These are phyloP conservation scores for Vaccinium darrowii DNA, from an alignment of 148 eudicot species.

Conservation along the genomic window DNA sequence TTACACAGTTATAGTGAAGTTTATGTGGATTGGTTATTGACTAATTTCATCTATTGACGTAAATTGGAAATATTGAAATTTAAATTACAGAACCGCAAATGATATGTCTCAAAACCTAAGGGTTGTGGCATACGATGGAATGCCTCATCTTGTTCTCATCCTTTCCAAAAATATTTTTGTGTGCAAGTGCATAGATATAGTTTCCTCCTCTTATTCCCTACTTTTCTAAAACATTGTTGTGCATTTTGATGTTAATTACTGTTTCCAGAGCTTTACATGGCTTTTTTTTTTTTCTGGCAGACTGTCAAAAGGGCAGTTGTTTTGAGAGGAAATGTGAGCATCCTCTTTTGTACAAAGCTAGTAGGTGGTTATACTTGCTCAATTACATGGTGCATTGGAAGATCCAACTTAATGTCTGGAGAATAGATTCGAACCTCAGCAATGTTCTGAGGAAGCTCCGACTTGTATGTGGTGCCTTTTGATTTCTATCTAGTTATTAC, in stretches of 20 bases:
- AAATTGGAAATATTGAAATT: background rate
- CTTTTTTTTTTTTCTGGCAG: constrained; percentile 4
- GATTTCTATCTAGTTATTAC: background rate
- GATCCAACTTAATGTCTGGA: constrained; percentile 1
- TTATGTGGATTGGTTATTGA: background rate
- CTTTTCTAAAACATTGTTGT: background rate
- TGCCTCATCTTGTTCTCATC: background rate
- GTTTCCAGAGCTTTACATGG: background rate
- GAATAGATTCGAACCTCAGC: background rate
- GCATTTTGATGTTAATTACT: background rate
- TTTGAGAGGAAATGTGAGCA: background rate
- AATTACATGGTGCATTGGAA: background rate
- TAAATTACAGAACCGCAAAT: background rate
- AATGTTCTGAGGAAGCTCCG: constrained; percentile 11
- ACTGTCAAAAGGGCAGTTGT: constrained; percentile 8
- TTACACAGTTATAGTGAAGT: background rate
- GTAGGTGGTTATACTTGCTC: background rate
- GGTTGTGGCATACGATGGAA: background rate
- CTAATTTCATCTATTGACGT: background rate
- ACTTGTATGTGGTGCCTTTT: constrained; percentile 11
- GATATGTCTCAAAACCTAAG: background rate
- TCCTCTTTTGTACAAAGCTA: background rate
- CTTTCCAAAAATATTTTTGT: background rate
- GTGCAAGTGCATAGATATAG: background rate
- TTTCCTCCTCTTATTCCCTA: background rate